Percentiles rank a stretch among this genome's conserved stretches.
Evolutionary conservation across 768 basidiomycete species (phyloP).

Genomic region (Pulveroboletus sp.): DNA sequence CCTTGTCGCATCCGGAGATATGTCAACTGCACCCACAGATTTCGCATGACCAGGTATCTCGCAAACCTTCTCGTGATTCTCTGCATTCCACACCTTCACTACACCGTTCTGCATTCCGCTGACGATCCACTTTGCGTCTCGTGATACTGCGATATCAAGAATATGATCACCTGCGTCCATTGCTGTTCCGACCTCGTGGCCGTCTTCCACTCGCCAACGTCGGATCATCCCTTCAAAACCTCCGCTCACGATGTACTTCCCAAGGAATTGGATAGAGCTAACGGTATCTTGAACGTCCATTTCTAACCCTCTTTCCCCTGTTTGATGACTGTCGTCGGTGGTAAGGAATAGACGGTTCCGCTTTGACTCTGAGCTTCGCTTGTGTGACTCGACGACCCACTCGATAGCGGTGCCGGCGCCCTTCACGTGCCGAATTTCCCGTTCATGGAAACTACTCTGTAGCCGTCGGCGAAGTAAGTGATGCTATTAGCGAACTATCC

Average conservation of each 20-base stretch:
- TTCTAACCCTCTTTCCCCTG: background rate
- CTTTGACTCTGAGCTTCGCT: no score
- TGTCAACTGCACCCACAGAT: background rate
- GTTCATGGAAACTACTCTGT: no score
- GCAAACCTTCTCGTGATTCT: background rate
- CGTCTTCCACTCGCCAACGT: slow-evolving; percentile 2
- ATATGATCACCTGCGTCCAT: background rate
- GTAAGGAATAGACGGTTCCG: no score
- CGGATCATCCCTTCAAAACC: slow-evolving; percentile 1
- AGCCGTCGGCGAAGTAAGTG: no score
- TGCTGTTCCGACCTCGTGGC: background rate
- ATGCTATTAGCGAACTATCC: no score
- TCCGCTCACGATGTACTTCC: slow-evolving; percentile 2
- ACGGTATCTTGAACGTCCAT: background rate
- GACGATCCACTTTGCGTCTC: slow-evolving; percentile 10
- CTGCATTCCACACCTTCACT: slow-evolving; percentile 3
- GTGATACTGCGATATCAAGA: background rate
- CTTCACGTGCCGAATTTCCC: no score
- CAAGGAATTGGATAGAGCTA: slow-evolving; percentile 1
- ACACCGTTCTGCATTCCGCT: background rate
- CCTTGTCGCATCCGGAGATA: background rate
- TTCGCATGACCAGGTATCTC: background rate
- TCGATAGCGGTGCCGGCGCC: no score
- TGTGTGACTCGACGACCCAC: no score
- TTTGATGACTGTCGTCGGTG: background rate